These are phyloP conservation scores for Emergomyces pasteurianus DNA, from an alignment of 2,329 filamentous ascomycete genomes.

Conservation along the genomic window DNA sequence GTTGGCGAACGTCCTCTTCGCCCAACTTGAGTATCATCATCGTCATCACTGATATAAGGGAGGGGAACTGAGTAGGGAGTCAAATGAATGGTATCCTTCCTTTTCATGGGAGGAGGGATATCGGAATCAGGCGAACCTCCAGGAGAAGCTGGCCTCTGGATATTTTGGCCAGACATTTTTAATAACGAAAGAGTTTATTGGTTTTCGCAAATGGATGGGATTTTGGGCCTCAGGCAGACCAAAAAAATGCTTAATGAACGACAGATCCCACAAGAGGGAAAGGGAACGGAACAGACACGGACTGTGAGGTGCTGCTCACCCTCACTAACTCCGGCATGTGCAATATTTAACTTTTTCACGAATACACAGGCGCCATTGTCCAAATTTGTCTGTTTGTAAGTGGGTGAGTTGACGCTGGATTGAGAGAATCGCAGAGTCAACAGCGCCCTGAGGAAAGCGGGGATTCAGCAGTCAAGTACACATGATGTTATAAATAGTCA, in stretches of 20 bases:
- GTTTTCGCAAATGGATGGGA: not conserved
- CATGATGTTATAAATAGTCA: no score
- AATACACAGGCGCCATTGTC: not conserved
- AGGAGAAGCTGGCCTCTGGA: not conserved
- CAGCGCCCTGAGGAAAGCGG: not conserved
- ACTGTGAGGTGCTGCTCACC: not conserved
- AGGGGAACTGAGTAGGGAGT: conserved; percentile 2
- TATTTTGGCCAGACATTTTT: not conserved
- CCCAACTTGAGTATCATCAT: not conserved
- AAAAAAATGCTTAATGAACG: not conserved
- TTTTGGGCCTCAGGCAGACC: not conserved
- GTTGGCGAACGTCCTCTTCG: not conserved
- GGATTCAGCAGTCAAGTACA: not conserved
- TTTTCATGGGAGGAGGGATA: not conserved
- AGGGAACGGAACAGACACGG: not conserved
- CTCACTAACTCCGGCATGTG: not conserved
- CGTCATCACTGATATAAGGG: not conserved
- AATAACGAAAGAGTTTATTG: not conserved
- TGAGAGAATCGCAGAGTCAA: not conserved
- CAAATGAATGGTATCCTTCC: conserved; percentile 2
- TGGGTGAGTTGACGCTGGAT: not conserved
- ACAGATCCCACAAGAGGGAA: no score
- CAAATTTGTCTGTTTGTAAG: not conserved
- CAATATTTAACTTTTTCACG: not conserved
- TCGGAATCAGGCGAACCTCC: not conserved